Conservation (phyloP, 306 rosid species). For the Sicyos edulis region DNA sequence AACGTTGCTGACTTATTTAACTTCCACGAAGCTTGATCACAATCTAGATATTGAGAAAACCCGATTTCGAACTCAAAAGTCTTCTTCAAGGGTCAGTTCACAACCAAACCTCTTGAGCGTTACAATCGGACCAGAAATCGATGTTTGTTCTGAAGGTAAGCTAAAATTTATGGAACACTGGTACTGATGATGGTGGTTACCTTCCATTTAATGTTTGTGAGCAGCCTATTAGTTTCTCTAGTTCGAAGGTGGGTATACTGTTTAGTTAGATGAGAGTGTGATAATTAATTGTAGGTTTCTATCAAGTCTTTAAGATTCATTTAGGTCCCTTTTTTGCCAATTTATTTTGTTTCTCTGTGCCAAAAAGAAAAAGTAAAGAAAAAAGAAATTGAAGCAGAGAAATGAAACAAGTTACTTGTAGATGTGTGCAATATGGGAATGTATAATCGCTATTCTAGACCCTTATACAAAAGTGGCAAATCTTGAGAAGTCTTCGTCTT, state of each 20-base stretch:
- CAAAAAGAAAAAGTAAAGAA: not conserved
- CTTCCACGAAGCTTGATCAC: constrained; percentile 30
- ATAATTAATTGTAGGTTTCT: constrained; percentile 30
- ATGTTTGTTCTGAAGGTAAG: not conserved
- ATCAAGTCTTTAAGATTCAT: constrained; percentile 1
- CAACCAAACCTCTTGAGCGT: not conserved
- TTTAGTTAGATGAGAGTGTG: constrained; percentile 37
- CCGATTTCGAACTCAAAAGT: constrained; percentile 21
- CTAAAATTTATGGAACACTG: constrained; percentile 3
- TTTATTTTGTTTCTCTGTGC: not conserved
- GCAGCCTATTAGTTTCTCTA: not conserved
- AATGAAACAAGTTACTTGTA: not conserved
- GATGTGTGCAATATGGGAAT: constrained; percentile 1
- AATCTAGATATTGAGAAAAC: not conserved
- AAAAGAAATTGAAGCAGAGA: not conserved
- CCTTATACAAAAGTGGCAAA: not conserved
- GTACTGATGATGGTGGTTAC: not conserved
- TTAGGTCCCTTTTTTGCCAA: not conserved
- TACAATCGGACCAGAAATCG: not conserved
- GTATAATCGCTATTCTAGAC: not conserved
- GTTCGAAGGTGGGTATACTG: constrained; percentile 33
- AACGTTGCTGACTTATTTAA: constrained; percentile 55
- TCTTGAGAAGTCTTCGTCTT: not conserved
- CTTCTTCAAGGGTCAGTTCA: not conserved
- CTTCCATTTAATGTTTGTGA: constrained; percentile 8